Evolutionary conservation across 345 rosid species (phyloP), one percentile per base, ranked within the genome.

Genomic region (Lepidium didymum): DNA sequence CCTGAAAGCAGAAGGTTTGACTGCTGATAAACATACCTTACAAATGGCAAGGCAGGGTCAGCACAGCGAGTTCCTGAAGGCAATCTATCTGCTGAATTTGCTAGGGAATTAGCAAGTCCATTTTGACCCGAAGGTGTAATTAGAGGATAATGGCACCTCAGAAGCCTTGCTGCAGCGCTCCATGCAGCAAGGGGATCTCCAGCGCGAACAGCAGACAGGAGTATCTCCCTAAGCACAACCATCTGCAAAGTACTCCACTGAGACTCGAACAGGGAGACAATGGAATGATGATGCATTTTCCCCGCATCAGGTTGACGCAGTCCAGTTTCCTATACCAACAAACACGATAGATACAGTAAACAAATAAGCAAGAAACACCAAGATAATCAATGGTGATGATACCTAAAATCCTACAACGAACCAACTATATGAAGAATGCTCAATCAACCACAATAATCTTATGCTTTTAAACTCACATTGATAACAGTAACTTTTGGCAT

Each of bases 191-290:
- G 90, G 74, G 97, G 99, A 80, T 94, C 97, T 74, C 92, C 95
- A 29, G 97, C 96, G 55, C 97, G 90, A 82, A 87, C 96, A 75
- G 99, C 90, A 78, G 99, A 91, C 60, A 91, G 85, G 73, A 91
- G 79, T 85, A 95, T 87, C 87, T 95, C 99, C 77, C 97, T 83
- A 61, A 95, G 80, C 60, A 95, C 99, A 79, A 95, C 98, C 99
- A 95, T 95, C 85, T 91, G 99, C 77, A 95, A 83, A 18, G 90
- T 89, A 86, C 97, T 91, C 99, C 99, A 95, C 50, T 88, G 99
- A 62, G 97, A 95, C 80, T 91, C 96, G 55, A 87, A 95, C 67
- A 89, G 78, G 45, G 96, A 91, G 57, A 89, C 92, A 19, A 91
- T 80, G 29, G 89, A 95, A 56, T 84, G 94, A 75, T 86, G 96